Base-by-base conservation (phyloP, 331 rosid genomes). In the Pyracantha coccinea region DNA sequence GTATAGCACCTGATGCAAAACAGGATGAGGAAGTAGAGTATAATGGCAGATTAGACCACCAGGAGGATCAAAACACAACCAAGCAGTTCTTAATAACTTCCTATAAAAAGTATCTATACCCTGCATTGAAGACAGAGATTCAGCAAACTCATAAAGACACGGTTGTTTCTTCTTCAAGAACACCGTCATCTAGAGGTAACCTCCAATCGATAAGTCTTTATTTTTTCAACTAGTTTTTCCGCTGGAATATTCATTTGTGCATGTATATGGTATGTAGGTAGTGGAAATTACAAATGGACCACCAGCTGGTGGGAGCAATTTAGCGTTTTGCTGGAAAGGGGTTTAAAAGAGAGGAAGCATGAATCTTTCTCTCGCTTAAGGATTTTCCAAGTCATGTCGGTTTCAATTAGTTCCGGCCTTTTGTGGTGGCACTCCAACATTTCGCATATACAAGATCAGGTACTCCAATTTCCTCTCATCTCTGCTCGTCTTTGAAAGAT, bases 321-420 rank as follows among this genome's bases (percentile, higher is more conserved):
- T 73, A 84, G 16, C 78, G 91, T 94, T 61, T 84, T 94, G 52
- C 91, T 94, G 47, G 81, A 82, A 70, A 90, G 99, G 78, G 96
- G 99, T 68, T 77, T 94, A 74, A 73, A 82, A 52, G 99, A 92
- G 66, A 90, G 99, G 64, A 90, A 85, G 58, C 96, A 92, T 75
- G 97, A 94, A 87, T 92, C 99, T 32, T 94, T 85, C 79, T 94
- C 99, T 11, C 91, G 96, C 59, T 75, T 94, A 24, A 87, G 86
- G 77, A 94, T 94, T 86, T 90, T 94, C 57, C 99, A 94, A 80
- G 97, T 94, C 54, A 71, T 92, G 85, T 94, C 99, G 29, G 99
- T 94, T 7, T 82, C 99, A 41, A 20, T 94, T 77, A 92, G 92
- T 55, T 90, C 99, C 2, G 97, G 99, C 33, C 95, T 94, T 29